Percentiles rank a stretch among this genome's conserved stretches.
phyloP scores from a whole-genome alignment of 192 early-diverging fungal genomes.

The Coemansia sp. region DNA sequence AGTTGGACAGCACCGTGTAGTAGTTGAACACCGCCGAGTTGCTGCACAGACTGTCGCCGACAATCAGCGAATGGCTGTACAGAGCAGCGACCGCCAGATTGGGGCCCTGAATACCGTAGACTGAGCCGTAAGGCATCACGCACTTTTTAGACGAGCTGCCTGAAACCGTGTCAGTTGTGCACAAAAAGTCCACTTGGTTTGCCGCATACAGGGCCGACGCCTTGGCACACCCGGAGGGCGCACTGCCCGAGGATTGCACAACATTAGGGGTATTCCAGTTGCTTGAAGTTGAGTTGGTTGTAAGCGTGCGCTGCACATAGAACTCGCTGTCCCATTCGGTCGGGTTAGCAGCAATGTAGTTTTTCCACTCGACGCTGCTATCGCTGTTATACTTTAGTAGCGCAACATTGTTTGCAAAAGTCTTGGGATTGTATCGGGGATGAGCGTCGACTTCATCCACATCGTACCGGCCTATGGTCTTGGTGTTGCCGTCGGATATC shows the following conservation, averaged over 20 bases:
- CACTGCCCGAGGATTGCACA: constrained; percentile 1
- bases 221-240: constrained; percentile 14
- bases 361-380: constrained; percentile 14
- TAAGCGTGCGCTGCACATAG: constrained; percentile 13
- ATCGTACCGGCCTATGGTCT: constrained; percentile 14
- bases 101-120: constrained; percentile 32
- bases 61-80: constrained; percentile 47
- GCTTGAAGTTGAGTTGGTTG: constrained; percentile 1
- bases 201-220: constrained; percentile 29
- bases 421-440: constrained; percentile 27
- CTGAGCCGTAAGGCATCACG: constrained; percentile 24
- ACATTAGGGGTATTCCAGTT: constrained; percentile 12
- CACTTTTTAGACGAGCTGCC: not conserved
- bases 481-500: constrained; percentile 21
- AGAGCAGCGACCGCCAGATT: constrained; percentile 39
- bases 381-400: constrained; percentile 24
- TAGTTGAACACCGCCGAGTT: constrained; percentile 30
- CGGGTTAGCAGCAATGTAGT: constrained; percentile 49
- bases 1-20: constrained; percentile 45
- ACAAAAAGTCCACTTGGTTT: constrained; percentile 36
- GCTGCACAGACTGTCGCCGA: constrained; percentile 31
- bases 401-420: constrained; percentile 48
- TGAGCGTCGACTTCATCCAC: constrained; percentile 23
- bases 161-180: constrained; percentile 16
- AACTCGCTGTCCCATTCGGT: constrained; percentile 34